These are phyloP conservation scores for Rachicladosporium sp. DNA, from an alignment of 2,329 filamentous ascomycete species.

Conservation along the genomic window DNA sequence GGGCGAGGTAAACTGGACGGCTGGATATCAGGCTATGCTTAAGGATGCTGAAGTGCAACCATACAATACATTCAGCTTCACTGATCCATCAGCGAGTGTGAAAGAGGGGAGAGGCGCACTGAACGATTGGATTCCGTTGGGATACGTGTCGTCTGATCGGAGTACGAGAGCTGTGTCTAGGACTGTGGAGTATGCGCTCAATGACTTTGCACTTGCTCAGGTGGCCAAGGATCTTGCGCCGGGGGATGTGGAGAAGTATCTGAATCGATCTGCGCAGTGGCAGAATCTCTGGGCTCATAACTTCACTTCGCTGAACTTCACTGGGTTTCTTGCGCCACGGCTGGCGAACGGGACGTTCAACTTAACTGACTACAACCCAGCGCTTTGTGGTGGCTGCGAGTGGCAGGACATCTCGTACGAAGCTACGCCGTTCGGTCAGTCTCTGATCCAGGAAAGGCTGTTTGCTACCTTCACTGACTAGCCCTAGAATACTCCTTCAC, in stretches of 20 bases:
- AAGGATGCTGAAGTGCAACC: conserved; percentile 24
- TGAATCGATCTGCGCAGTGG: conserved; percentile 29
- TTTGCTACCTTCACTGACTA: too few relatives aligned
- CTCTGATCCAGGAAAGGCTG: too few relatives aligned
- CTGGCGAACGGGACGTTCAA: conserved; percentile 18
- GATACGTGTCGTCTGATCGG: conserved; percentile 27
- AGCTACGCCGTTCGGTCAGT: conserved; percentile 24
- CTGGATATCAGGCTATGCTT: conserved; percentile 22
- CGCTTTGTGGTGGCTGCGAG: conserved; percentile 30
- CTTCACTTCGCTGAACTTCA: conserved; percentile 24
- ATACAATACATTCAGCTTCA: conserved; percentile 18
- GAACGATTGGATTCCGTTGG: conserved; percentile 31
- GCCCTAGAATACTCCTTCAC: conserved; percentile 29
- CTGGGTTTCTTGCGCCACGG: conserved; percentile 19
- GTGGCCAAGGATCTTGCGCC: conserved; percentile 30
- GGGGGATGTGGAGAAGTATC: conserved; percentile 26
- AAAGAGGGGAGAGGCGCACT: conserved; percentile 32
- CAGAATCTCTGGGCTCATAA: conserved; percentile 30
- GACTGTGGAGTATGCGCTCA: conserved; percentile 31
- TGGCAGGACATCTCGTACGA: conserved; percentile 32
- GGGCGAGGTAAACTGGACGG: conserved; percentile 21
- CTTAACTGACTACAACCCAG: conserved; percentile 27
- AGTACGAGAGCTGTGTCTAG: conserved; percentile 28
- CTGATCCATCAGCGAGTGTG: conserved; percentile 22
- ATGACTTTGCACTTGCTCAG: conserved; percentile 31